These are phyloP conservation scores for Yamadazyma triangularis DNA, from an alignment of 1,139 yeast species.

Conservation along the genomic window DNA sequence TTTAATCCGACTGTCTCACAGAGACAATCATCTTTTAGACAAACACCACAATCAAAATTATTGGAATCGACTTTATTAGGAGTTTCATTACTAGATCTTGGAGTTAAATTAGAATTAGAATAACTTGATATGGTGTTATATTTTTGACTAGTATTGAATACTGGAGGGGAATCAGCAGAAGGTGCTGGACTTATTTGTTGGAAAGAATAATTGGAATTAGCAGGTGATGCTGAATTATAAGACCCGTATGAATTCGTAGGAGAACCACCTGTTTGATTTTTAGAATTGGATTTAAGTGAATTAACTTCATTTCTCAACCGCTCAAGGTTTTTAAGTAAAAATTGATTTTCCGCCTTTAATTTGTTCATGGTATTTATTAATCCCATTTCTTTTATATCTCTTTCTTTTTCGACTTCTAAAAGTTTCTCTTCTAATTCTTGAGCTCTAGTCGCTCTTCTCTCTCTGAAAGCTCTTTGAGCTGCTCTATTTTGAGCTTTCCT, in stretches of 20 bases:
- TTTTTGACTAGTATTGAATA: slow-evolving; percentile 1
- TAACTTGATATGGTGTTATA: slow-evolving; percentile 1
- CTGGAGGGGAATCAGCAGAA: slow-evolving; percentile 45
- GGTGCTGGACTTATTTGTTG: slow-evolving; percentile 55
- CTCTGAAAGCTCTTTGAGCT: slow-evolving; percentile 90
- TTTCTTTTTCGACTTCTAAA: slow-evolving; percentile 63
- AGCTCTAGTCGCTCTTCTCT: slow-evolving; percentile 66
- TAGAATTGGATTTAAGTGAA: slow-evolving; percentile 10
- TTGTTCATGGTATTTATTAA: slow-evolving; percentile 47
- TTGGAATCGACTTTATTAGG: slow-evolving; percentile 1
- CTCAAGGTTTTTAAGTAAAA: slow-evolving; percentile 32
- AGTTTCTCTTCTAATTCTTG: slow-evolving; percentile 44
- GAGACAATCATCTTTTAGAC: slow-evolving; percentile 65
- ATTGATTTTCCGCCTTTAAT: slow-evolving; percentile 37
- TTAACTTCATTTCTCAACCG: slow-evolving; percentile 26
- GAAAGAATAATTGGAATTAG: slow-evolving; percentile 26
- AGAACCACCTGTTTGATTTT: slow-evolving; percentile 3
- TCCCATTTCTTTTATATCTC: slow-evolving; percentile 57
- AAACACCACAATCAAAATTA: slow-evolving; percentile 57
- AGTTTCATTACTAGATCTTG: background rate
- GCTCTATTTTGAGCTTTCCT: slow-evolving; percentile 93
- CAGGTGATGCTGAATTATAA: slow-evolving; percentile 22
- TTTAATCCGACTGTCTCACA: slow-evolving; percentile 65
- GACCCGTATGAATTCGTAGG: slow-evolving; percentile 8
- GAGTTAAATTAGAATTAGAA: background rate